Evolutionary conservation across 1,139 yeast genomes (phyloP), one percentile per base, ranked within the genome.

Genomic region (Scheffersomyces cryptocercus): DNA sequence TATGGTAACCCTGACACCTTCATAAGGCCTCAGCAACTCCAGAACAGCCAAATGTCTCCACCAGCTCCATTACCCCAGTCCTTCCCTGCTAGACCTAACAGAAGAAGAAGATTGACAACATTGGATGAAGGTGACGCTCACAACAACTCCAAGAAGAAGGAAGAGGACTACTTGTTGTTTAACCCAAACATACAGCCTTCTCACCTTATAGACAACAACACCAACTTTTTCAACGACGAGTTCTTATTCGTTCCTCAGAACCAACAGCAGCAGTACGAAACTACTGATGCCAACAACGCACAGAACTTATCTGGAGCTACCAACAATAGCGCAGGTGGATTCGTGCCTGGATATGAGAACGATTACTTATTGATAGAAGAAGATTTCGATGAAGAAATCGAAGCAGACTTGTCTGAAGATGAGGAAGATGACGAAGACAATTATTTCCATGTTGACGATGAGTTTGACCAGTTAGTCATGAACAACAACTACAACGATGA

Each of bases 381-480:
- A 45, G 70, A 62, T 37, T 59, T 64, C 40, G 67, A 64, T 14
- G 75, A 70, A 46, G 64, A 59, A 13, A 62, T 67, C 15, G 74
- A 84, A 43, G 77, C 83, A 59, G 82, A 80, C 50, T 59, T 62
- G 40, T 77, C 85, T 50, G 78, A 70, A 41, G 67, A 72, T 41
- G 73, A 68, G 39, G 72, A 67, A 40, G 68, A 64, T 15, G 67
- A 64, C 38, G 74, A 67, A 40, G 70, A 65, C 47, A 66, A 68
- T 44, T 69, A 69, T 52, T 69, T 64, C 51, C 69, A 67, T 44
- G 73, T 67, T 46, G 74, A 68, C 32, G 62, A 58, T 37, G 56
- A 76, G 35, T 68, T 67, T 54, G 73, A 66, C 44, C 67, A 64
- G 36, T 54, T 59, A 51, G 55, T 65, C 36, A 61, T 60, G 65